Evolutionary conservation across 2,329 filamentous ascomycete genomes (phyloP).

Genomic region (Colletotrichum sp.): DNA sequence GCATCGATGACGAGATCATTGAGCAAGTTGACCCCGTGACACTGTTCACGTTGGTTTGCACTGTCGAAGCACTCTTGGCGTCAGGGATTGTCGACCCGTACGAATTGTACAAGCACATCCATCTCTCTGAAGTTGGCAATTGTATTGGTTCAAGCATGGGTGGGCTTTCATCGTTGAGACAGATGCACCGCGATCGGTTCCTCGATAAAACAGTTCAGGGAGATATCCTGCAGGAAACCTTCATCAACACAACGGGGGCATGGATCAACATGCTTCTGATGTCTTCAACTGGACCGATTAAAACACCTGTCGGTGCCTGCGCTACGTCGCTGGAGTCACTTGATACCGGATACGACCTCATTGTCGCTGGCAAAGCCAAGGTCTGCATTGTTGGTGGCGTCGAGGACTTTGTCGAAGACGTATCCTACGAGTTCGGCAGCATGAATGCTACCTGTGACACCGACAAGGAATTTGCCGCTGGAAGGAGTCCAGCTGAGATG

Average conservation of each 20-base stretch:
- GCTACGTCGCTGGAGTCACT: slow-evolving; percentile 41
- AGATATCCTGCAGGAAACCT: slow-evolving; percentile 40
- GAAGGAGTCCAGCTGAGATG: slow-evolving; percentile 35
- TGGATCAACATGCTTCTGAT: slow-evolving; percentile 49
- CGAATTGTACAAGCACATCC: slow-evolving; percentile 38
- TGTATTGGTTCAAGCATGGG: slow-evolving; percentile 37
- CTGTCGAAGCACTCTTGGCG: slow-evolving; percentile 86
- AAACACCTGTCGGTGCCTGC: slow-evolving; percentile 40
- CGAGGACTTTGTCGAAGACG: slow-evolving; percentile 37
- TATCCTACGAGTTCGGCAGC: slow-evolving; percentile 33
- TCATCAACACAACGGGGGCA: slow-evolving; percentile 36
- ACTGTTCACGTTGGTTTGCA: slow-evolving; percentile 91
- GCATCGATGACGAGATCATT: slow-evolving; percentile 96
- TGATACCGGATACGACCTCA: slow-evolving; percentile 37
- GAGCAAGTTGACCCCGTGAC: slow-evolving; percentile 96
- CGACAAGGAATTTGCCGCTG: slow-evolving; percentile 29
- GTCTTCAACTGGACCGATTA: slow-evolving; percentile 35
- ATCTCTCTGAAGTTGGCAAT: slow-evolving; percentile 39
- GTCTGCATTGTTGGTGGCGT: slow-evolving; percentile 36
- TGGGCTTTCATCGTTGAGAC: slow-evolving; percentile 26
- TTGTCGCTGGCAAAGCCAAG: slow-evolving; percentile 33
- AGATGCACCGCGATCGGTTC: slow-evolving; percentile 34
- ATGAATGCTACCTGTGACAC: slow-evolving; percentile 41
- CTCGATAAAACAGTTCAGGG: slow-evolving; percentile 33
- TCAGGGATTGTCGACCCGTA: slow-evolving; percentile 79